Base-by-base conservation (phyloP, 129 eudicot species). In the Oenanthe sinensis region DNA sequence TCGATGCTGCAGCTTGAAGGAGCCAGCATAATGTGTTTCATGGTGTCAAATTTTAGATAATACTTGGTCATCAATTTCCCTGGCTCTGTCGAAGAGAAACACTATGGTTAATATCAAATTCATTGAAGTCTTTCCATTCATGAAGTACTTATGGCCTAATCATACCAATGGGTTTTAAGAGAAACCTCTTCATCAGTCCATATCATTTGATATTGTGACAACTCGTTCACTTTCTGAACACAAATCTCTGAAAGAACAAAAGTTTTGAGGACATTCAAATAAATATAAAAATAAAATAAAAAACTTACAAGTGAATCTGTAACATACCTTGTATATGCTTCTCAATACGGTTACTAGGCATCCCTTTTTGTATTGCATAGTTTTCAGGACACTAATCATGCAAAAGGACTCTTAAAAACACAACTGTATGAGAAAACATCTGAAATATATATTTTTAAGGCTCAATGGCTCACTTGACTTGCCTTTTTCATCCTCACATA, bases 141-240 rank as follows among this genome's bases (percentile, higher is more conserved):
- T 48, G 70, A 74, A 36, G 60, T 68, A 28, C 40, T 44, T 76
- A 48, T 26, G 39, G 81, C 19, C 78, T 44, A 48, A 77, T 22
- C 68, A 65, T 92, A 96, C 99, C 99, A 71, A 92, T 97, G 78
- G 99, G 97, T 89, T 92, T 96, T 83, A 96, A 80, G 79, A 92
- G 78, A 88, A 96, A 82, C 97, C 97, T 96, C 95, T 83, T 90
- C 97, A 85, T 96, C 99, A 47, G 93, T 90, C 99, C 97, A 92
- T 72, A 96, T 90, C 97, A 92, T 85, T 84, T 96, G 97, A 87
- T 92, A 81, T n/a, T 81, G 73, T 58, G 97, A 81, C 79, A 96
- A 86, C 86, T 96, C 99, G 42, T 96, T 96, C 52, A 96, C 92
- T 83, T 96, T 96, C 84, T 90, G 85, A 71, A 96, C 84, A 83